A percentile compares a stretch with the other conserved stretches of the same genome.
These are phyloP conservation scores for Gnomoniopsis sp. DNA, from an alignment of 2,329 filamentous ascomycete genomes.

Conservation along the genomic window DNA sequence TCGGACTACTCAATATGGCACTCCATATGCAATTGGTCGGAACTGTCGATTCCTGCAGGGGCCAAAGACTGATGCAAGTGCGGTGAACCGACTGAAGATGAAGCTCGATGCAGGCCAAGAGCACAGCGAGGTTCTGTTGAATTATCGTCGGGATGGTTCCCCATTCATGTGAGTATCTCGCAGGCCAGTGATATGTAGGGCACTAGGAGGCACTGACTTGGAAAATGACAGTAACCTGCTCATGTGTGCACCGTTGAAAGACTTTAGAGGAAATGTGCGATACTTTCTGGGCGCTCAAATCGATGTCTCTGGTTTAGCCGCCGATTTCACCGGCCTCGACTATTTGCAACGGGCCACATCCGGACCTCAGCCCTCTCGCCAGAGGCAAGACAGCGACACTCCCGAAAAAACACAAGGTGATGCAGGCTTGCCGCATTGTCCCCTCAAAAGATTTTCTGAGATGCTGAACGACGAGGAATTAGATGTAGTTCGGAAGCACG, in stretches of 20 bases:
- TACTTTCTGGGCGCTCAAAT: slow-evolving; percentile 71
- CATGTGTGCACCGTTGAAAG: slow-evolving; percentile 67
- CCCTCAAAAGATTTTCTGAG: slow-evolving; percentile 61
- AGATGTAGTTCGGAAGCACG: slow-evolving; percentile 58
- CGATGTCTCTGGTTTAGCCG: slow-evolving; percentile 65
- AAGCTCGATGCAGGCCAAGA: slow-evolving; percentile 61
- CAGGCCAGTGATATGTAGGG: neutral
- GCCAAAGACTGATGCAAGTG: slow-evolving; percentile 63
- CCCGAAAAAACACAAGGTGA: slow-evolving; percentile 16
- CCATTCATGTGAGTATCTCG: neutral
- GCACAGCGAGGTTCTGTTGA: slow-evolving; percentile 70
- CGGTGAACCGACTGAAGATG: slow-evolving; percentile 58
- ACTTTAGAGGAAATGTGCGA: slow-evolving; percentile 61
- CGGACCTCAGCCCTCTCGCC: slow-evolving; percentile 26
- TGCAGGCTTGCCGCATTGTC: slow-evolving; percentile 38
- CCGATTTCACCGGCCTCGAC: slow-evolving; percentile 62
- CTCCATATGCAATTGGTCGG: slow-evolving; percentile 68
- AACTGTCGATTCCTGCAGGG: slow-evolving; percentile 80
- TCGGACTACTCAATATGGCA: slow-evolving; percentile 40
- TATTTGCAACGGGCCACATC: slow-evolving; percentile 43
- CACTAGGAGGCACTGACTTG: neutral
- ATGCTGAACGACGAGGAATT: slow-evolving; percentile 69
- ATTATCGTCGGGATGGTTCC: slow-evolving; percentile 71
- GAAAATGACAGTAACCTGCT: slow-evolving; percentile 60
- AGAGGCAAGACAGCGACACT: slow-evolving; percentile 3